A percentile compares a stretch with the other conserved stretches of the same genome.
phyloP scores from a whole-genome alignment of 2,329 filamentous ascomycete genomes.

The Epichloe elymi region DNA sequence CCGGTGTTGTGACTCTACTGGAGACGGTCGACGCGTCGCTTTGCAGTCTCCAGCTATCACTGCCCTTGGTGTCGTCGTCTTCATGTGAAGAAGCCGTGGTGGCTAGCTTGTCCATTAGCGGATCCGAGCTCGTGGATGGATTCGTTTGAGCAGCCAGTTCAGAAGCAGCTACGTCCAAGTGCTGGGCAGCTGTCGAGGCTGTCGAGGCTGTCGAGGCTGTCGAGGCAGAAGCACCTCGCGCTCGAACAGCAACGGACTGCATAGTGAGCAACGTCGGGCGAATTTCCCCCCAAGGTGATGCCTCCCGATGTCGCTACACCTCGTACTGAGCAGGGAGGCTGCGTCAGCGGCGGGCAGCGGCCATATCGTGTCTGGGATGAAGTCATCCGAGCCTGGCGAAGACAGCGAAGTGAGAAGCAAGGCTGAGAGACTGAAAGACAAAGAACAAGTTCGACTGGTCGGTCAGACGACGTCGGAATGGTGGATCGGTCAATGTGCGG shows the following conservation, averaged over 20 bases:
- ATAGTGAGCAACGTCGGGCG: background rate
- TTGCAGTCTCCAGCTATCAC: slow-evolving; percentile 14
- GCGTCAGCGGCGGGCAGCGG: slow-evolving; percentile 6
- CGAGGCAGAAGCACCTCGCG: background rate
- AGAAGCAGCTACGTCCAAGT: background rate
- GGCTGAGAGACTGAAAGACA: background rate
- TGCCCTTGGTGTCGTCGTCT: slow-evolving; percentile 14
- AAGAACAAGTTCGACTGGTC: background rate
- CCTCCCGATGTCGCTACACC: background rate
- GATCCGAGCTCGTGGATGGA: background rate
- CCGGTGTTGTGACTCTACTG: slow-evolving; percentile 16
- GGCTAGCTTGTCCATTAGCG: slow-evolving; percentile 2
- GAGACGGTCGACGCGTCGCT: slow-evolving; percentile 17
- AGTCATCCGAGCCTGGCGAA: background rate
- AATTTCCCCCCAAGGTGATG: background rate
- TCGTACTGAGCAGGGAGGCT: slow-evolving; percentile 4
- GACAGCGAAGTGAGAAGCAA: background rate
- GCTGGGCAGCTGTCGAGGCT: background rate
- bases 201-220: background rate
- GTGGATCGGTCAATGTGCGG: background rate
- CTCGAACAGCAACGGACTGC: background rate
- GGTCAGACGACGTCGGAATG: background rate
- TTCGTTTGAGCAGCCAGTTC: background rate
- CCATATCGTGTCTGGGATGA: slow-evolving; percentile 5
- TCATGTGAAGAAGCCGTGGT: slow-evolving; percentile 14